Base-by-base conservation (phyloP, 805 yeast species). In the Teunomyces cretensis region DNA sequence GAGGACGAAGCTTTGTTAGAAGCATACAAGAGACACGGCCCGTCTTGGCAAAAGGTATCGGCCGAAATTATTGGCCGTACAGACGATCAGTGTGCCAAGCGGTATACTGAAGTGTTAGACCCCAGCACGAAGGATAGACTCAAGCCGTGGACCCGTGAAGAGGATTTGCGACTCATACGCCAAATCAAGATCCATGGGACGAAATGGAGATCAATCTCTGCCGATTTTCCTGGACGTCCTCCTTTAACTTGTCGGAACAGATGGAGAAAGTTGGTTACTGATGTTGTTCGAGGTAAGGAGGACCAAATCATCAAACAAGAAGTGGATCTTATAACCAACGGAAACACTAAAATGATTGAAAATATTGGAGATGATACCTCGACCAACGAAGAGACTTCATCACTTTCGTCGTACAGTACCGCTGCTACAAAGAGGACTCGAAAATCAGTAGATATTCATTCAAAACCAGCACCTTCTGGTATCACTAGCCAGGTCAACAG, bases 81-180 rank as follows among this genome's bases (percentile, higher is more conserved):
- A 0, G 96, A 90, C 57, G 97, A 90, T 63, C 97, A 91, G 68
- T 91, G 98, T 70, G 88, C 96, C 1, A 91, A 91, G 58, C 70
- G 97, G 55, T 91, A 88, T 61, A 81, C 84, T 12, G 97, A 91
- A 57, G 96, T 89, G 1, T 64, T 91, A 47, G 94, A 88, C 55
- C 97, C 97, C 5, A 74, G 71, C 22, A 86, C 90, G 8, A 81
- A 81, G 48, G 89, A 86, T 52, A 67, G 97, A 44, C 70, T 89
- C 37, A 76, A 88, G 53, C 83, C 85, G 2, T 91, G 98, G 98
- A 70, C 80, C 1, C 56, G 74, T 24, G 87, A 80, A 8, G 97
- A 91, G 61, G 97, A 91, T 60, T 64, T 86, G 32, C 64, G 68
- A 46, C 68, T 91, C 43, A 80, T 89, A n/a, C 72, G 74, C 37